Percentiles rank a stretch among this genome's conserved stretches.
phyloP scores from a whole-genome alignment of 2,329 filamentous ascomycete species.

The Hansfordia pulvinata region DNA sequence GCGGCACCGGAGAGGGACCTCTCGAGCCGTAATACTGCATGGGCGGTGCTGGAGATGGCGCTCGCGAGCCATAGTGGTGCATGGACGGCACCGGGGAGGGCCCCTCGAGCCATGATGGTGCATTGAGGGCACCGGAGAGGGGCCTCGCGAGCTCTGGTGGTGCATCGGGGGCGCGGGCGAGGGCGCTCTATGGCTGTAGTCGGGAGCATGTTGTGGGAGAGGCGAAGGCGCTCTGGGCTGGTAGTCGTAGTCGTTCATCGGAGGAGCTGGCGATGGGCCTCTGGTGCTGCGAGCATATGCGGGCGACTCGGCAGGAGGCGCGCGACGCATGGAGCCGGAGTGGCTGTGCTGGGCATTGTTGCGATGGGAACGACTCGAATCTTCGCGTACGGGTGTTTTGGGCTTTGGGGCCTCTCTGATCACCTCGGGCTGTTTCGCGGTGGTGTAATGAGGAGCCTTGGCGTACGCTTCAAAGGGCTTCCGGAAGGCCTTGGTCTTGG shows the following conservation, averaged over 20 bases:
- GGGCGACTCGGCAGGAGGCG: no score
- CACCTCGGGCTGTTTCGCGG: slow-evolving; percentile 45
- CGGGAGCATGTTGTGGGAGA: slow-evolving; percentile 6
- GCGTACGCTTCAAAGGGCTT: slow-evolving; percentile 56
- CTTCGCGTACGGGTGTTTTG: slow-evolving; percentile 20
- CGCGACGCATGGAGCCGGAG: no score
- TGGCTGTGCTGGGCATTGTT: no score
- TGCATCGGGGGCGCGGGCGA: slow-evolving; percentile 1
- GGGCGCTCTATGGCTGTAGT: slow-evolving; percentile 1
- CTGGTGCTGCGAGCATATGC: no score
- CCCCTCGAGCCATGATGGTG: slow-evolving; percentile 9
- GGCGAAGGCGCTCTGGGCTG: slow-evolving; percentile 11
- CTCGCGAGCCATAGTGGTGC: slow-evolving; percentile 8
- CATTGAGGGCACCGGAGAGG: slow-evolving; percentile 11
- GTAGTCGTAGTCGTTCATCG: slow-evolving; percentile 7
- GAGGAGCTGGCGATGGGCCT: slow-evolving; percentile 6
- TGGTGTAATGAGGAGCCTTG: slow-evolving; percentile 53
- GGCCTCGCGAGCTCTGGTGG: no score
- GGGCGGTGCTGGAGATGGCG: slow-evolving; percentile 18
- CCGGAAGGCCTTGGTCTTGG: slow-evolving; percentile 47
- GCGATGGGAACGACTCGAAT: no score
- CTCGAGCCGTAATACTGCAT: slow-evolving; percentile 15
- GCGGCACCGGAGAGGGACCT: slow-evolving; percentile 22
- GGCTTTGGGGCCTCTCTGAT: slow-evolving; percentile 26
- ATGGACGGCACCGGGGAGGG: slow-evolving; percentile 12